phyloP scores from a whole-genome alignment of 176 grass and related monocot genomes.

The Rhynchospora tenuis region DNA sequence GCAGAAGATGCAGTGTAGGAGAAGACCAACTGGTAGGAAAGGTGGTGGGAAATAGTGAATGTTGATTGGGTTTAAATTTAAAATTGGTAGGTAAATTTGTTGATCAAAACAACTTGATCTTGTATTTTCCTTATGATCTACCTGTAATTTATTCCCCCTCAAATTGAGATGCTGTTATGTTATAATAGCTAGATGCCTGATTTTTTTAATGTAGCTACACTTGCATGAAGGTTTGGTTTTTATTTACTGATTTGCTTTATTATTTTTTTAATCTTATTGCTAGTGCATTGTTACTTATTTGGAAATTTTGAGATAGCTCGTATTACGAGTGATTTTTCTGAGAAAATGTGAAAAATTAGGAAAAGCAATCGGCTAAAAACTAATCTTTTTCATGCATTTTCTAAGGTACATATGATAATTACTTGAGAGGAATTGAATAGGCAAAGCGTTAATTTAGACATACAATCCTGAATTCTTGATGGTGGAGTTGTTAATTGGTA shows the following conservation, averaged over 20 bases:
- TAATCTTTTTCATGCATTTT: no score
- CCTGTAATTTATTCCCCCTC: neutral
- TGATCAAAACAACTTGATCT: conserved; percentile 15
- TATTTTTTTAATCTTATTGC: neutral
- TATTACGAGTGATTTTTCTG: neutral
- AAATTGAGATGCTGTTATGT: neutral
- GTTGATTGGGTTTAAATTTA: conserved; percentile 2
- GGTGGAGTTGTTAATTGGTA: no score
- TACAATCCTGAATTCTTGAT: no score
- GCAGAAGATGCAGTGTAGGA: conserved; percentile 39
- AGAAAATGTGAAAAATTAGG: neutral
- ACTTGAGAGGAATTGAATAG: no score
- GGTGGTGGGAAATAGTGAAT: conserved; percentile 14
- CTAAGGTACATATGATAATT: no score
- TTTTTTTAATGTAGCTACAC: neutral
- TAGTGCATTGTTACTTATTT: neutral
- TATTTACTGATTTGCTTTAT: neutral
- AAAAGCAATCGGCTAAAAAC: neutral
- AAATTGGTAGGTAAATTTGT: conserved; percentile 2
- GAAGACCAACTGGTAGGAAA: conserved; percentile 1
- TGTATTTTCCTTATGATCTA: neutral
- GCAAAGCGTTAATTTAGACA: no score
- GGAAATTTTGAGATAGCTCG: neutral
- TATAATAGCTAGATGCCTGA: neutral
- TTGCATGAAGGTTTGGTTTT: neutral